Percentiles rank a stretch among this genome's conserved stretches.
phyloP scores from a whole-genome alignment of 495 filamentous ascomycete species.

The Pyrenopolyporus hunteri region DNA sequence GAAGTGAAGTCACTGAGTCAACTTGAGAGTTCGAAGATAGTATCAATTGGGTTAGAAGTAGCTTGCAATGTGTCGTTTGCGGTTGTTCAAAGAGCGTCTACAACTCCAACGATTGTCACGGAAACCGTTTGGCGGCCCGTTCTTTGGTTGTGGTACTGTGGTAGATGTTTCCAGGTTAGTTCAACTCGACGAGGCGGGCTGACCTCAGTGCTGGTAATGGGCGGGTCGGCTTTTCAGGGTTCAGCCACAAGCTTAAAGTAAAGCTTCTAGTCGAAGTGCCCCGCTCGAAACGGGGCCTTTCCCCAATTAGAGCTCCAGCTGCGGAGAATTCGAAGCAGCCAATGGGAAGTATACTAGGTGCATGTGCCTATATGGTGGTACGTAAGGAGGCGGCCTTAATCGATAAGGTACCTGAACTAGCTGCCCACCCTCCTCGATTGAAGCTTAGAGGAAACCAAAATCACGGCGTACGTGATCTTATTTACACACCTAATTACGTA shows the following conservation, averaged over 20 bases:
- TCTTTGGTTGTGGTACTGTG: constrained; percentile 12
- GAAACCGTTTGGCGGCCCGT: constrained; percentile 24
- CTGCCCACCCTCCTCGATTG: not conserved
- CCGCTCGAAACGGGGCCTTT: constrained; percentile 1
- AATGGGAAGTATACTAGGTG: too few species aligned
- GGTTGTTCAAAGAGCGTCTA: constrained; percentile 4
- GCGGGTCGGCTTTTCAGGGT: constrained; percentile 12
- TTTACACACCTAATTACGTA: not conserved
- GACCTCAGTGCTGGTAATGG: constrained; percentile 11
- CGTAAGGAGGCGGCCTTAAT: not conserved
- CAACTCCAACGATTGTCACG: constrained; percentile 6
- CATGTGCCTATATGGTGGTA: not conserved
- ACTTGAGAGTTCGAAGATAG: too few species aligned
- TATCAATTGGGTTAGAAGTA: not conserved
- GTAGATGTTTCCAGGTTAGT: constrained; percentile 9
- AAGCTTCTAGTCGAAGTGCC: constrained; percentile 11
- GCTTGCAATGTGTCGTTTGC: not conserved
- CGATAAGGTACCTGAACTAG: constrained; percentile 8
- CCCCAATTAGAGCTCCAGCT: constrained; percentile 25
- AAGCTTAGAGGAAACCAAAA: not conserved
- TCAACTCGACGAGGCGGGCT: constrained; percentile 6
- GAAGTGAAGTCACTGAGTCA: not conserved
- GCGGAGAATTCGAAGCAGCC: constrained; percentile 12
- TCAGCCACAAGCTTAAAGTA: constrained; percentile 29
- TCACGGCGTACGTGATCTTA: not conserved